A percentile compares a stretch with the other conserved stretches of the same genome.
Conservation (phyloP, 2,329 filamentous ascomycete species). For the Fusarium drepaniforme region DNA sequence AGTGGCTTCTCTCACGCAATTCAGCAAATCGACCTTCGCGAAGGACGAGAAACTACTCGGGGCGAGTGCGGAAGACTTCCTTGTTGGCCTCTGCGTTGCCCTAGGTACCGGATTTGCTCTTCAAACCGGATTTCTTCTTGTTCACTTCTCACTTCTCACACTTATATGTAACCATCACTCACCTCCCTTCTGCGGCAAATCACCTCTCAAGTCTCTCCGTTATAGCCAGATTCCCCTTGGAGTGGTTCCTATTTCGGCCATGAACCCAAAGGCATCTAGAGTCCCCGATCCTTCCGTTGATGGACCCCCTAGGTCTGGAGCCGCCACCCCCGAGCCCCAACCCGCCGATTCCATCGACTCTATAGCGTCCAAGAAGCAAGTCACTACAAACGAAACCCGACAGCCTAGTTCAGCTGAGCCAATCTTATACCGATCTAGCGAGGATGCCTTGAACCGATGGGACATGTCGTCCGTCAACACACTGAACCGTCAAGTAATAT, state of each 20-base stretch:
- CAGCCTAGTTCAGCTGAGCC: constrained; percentile 64
- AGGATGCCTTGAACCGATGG: constrained; percentile 80
- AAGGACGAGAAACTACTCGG: constrained; percentile 21
- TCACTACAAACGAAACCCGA: constrained; percentile 60
- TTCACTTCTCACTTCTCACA: constrained; percentile 50
- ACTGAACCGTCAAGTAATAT: constrained; percentile 68
- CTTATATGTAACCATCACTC: constrained; percentile 34
- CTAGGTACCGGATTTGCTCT: constrained; percentile 59
- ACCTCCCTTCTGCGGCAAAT: constrained; percentile 39
- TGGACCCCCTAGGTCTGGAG: constrained; percentile 41
- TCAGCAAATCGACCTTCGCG: constrained; percentile 40
- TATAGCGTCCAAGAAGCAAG: constrained; percentile 66
- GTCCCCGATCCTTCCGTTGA: constrained; percentile 59
- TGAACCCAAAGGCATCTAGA: constrained; percentile 51
- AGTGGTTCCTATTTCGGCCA: constrained; percentile 46
- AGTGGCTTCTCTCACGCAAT: constrained; percentile 57
- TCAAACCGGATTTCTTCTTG: constrained; percentile 63
- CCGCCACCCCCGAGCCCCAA: constrained; percentile 49
- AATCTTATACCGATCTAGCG: constrained; percentile 52
- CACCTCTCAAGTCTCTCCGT: constrained; percentile 62
- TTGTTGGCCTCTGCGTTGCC: constrained; percentile 59
- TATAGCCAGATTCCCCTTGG: constrained; percentile 60
- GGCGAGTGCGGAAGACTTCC: constrained; percentile 46
- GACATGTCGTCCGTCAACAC: constrained; percentile 77
- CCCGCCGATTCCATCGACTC: constrained; percentile 64